Conservation (phyloP, 2,329 filamentous ascomycete genomes). For the Exophiala phaeomuriformis region DNA sequence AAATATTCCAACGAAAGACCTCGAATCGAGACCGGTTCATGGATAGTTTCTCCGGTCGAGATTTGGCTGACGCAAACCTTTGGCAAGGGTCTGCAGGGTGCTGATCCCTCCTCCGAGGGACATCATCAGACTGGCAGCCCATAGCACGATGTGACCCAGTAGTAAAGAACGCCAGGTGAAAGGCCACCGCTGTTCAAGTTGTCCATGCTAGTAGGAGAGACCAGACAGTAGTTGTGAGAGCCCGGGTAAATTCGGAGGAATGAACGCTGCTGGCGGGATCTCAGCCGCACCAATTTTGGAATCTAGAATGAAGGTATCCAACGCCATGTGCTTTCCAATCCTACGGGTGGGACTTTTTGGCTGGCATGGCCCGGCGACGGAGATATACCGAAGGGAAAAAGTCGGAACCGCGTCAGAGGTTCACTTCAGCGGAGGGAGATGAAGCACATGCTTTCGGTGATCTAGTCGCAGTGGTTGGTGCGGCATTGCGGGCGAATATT, state of each 20-base stretch:
- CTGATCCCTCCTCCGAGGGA: too few relatives aligned
- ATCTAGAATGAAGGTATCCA: background rate
- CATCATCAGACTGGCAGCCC: too few relatives aligned
- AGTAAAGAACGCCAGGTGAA: too few relatives aligned
- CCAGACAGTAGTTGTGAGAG: background rate
- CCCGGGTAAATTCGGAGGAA: background rate
- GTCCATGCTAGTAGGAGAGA: too few relatives aligned
- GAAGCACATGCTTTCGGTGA: constrained; percentile 7
- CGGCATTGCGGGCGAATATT: background rate
- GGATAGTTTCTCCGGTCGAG: background rate
- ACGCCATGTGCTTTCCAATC: constrained; percentile 3
- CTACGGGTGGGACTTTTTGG: background rate
- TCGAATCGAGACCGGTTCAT: background rate
- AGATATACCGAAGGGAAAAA: constrained; percentile 7
- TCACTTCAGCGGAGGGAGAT: background rate
- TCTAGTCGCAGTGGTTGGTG: background rate
- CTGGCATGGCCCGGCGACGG: background rate
- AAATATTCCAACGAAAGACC: background rate
- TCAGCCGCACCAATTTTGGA: background rate
- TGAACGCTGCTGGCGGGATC: background rate
- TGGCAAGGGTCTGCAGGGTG: background rate
- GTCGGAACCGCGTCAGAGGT: constrained; percentile 1
- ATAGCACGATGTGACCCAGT: too few relatives aligned
- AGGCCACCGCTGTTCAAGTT: too few relatives aligned
- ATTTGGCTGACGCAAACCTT: background rate